phyloP scores from a whole-genome alignment of 495 filamentous ascomycete species.

The Symbiotaphrina buchneri region DNA sequence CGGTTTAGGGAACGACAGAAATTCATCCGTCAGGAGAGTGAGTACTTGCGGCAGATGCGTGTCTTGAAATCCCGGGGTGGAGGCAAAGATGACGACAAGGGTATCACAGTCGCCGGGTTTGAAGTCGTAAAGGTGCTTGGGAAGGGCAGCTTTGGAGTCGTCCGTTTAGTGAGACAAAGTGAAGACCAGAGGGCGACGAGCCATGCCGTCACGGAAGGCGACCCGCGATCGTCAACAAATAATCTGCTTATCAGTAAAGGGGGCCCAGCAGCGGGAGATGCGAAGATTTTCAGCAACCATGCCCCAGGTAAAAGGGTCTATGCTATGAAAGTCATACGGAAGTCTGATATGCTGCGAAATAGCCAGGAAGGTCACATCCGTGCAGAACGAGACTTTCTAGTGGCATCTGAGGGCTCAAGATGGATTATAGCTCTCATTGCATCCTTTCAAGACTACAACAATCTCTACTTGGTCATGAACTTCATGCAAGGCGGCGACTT shows the following conservation, averaged over 20 bases:
- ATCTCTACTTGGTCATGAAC: slow-evolving; percentile 88
- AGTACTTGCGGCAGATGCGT: slow-evolving; percentile 53
- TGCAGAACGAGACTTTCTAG: slow-evolving; percentile 79
- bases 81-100: slow-evolving; percentile 12
- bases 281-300: neutral
- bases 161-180: slow-evolving; percentile 58
- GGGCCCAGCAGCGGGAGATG: neutral
- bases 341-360: slow-evolving; percentile 71
- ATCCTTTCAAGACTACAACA: slow-evolving; percentile 67
- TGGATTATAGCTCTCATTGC: slow-evolving; percentile 81
- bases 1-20: slow-evolving; percentile 24
- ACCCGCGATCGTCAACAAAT: no score
- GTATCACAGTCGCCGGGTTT: slow-evolving; percentile 39
- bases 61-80: slow-evolving; percentile 39
- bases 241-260: neutral
- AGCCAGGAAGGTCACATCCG: slow-evolving; percentile 82
- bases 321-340: slow-evolving; percentile 93
- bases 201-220: no score
- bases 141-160: slow-evolving; percentile 86
- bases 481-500: slow-evolving; percentile 96
- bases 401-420: slow-evolving; percentile 54
- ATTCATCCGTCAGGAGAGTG: slow-evolving; percentile 44
- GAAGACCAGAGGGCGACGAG: slow-evolving; percentile 4
- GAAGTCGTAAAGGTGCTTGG: slow-evolving; percentile 72
- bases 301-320: slow-evolving; percentile 32